These are phyloP conservation scores for Candida maesae DNA, from an alignment of 805 yeast species.

Conservation along the genomic window DNA sequence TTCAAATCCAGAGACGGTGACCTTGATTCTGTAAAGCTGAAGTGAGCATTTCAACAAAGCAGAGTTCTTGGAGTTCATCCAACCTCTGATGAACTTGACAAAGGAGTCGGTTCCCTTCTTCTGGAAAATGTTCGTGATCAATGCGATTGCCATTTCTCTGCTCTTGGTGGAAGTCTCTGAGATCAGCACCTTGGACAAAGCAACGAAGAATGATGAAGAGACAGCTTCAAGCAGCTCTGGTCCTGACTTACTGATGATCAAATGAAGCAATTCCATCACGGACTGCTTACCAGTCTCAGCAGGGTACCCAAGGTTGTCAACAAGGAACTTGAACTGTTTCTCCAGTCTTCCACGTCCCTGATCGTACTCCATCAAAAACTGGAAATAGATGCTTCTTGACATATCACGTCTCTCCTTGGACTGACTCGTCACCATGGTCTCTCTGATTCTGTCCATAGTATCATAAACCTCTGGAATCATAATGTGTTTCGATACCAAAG, in stretches of 20 bases:
- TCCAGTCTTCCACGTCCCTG: slow-evolving; percentile 85
- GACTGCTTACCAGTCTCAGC: slow-evolving; percentile 85
- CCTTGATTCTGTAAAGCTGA: slow-evolving; percentile 60
- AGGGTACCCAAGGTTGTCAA: slow-evolving; percentile 78
- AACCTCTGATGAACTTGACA: slow-evolving; percentile 41
- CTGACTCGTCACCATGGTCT: slow-evolving; percentile 87
- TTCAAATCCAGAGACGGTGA: slow-evolving; percentile 32
- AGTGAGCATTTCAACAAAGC: slow-evolving; percentile 70
- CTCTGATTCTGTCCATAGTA: slow-evolving; percentile 73
- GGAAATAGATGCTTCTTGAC: slow-evolving; percentile 78
- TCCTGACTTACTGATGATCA: slow-evolving; percentile 64
- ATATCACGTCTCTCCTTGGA: slow-evolving; percentile 77
- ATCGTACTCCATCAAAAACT: slow-evolving; percentile 89
- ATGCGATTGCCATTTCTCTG: slow-evolving; percentile 73
- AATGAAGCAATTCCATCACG: slow-evolving; percentile 80
- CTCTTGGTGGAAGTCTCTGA: slow-evolving; percentile 77
- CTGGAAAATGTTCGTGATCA: slow-evolving; percentile 52
- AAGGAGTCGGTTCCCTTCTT: slow-evolving; percentile 40
- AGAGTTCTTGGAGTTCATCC: slow-evolving; percentile 55
- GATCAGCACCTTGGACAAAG: slow-evolving; percentile 70
- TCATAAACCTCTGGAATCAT: slow-evolving; percentile 89
- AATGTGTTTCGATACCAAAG: slow-evolving; percentile 69
- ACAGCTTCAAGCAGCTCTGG: slow-evolving; percentile 54
- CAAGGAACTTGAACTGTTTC: slow-evolving; percentile 76
- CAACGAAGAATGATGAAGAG: slow-evolving; percentile 76